A percentile compares a stretch with the other conserved stretches of the same genome.
These are phyloP conservation scores for Backusella circina DNA, from an alignment of 192 early-diverging fungal species.

Conservation along the genomic window DNA sequence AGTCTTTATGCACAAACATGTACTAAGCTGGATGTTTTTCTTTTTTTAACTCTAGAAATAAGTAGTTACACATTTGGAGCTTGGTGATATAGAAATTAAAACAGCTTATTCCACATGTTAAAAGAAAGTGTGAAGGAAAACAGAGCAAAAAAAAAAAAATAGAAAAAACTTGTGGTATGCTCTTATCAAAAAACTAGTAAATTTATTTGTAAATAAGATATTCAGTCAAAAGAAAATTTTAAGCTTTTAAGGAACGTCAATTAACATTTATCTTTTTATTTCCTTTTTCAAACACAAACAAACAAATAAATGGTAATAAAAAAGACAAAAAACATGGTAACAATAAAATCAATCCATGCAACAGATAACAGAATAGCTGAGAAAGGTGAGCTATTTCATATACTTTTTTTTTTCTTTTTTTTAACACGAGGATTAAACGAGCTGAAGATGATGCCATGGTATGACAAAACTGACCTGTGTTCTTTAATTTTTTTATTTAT, in stretches of 20 bases:
- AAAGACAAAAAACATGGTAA: neutral
- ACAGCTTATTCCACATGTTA: neutral
- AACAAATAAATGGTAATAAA: neutral
- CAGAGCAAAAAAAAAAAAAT: neutral
- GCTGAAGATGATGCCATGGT: neutral
- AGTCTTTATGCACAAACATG: neutral
- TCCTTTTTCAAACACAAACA: neutral
- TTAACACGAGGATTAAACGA: constrained; percentile 1
- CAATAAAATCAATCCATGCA: neutral
- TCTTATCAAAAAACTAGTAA: neutral
- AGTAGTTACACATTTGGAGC: neutral
- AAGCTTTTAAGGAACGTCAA: neutral
- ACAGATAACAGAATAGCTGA: neutral
- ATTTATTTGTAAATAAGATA: neutral
- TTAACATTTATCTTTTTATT: neutral
- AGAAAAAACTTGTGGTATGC: neutral
- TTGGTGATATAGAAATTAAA: neutral
- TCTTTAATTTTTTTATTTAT: neutral
- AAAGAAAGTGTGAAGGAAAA: neutral
- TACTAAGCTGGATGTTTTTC: neutral
- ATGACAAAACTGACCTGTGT: neutral
- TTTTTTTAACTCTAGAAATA: neutral
- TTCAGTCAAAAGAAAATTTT: neutral
- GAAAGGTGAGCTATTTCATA: neutral
- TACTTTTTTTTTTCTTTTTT: neutral